These are phyloP conservation scores for Pugionium dolabratum DNA, from an alignment of 345 rosid species.

Conservation along the genomic window DNA sequence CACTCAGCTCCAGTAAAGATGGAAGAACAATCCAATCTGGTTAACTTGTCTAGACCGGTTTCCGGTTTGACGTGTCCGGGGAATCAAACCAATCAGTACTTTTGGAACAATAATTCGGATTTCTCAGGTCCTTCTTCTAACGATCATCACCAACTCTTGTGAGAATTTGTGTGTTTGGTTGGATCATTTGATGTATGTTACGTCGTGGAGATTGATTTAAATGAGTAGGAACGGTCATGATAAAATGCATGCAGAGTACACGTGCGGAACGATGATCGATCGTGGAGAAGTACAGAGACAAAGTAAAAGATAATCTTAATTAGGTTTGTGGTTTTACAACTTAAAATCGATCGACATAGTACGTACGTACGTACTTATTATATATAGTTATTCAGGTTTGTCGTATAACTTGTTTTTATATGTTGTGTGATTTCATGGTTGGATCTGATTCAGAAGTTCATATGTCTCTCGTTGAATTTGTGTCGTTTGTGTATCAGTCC, in stretches of 20 bases:
- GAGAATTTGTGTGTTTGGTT: constrained; percentile 27
- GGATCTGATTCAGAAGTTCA: constrained; percentile 21
- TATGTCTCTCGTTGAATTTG: constrained; percentile 3
- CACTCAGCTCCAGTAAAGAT: constrained; percentile 56
- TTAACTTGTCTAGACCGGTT: constrained; percentile 46
- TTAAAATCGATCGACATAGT: not conserved
- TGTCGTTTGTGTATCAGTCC: constrained; percentile 28
- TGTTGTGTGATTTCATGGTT: constrained; percentile 35
- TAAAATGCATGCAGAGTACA: constrained; percentile 26
- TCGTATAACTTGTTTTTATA: constrained; percentile 15
- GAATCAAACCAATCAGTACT: constrained; percentile 49
- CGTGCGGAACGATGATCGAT: constrained; percentile 4
- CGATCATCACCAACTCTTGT: constrained; percentile 36
- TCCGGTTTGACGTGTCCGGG: constrained; percentile 32
- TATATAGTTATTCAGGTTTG: constrained; percentile 16
- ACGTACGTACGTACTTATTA: not conserved
- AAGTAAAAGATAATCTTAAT: constrained; percentile 21
- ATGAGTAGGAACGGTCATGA: constrained; percentile 28
- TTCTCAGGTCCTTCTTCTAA: constrained; percentile 37
- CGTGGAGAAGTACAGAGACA: constrained; percentile 19
- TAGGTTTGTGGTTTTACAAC: constrained; percentile 19
- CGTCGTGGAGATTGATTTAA: constrained; percentile 22
- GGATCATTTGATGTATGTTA: constrained; percentile 9
- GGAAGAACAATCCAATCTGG: constrained; percentile 47
- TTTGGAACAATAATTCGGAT: constrained; percentile 34